These are phyloP conservation scores for Pyrenochaeta sp. DNA, from an alignment of 2,329 filamentous ascomycete species.

Conservation along the genomic window DNA sequence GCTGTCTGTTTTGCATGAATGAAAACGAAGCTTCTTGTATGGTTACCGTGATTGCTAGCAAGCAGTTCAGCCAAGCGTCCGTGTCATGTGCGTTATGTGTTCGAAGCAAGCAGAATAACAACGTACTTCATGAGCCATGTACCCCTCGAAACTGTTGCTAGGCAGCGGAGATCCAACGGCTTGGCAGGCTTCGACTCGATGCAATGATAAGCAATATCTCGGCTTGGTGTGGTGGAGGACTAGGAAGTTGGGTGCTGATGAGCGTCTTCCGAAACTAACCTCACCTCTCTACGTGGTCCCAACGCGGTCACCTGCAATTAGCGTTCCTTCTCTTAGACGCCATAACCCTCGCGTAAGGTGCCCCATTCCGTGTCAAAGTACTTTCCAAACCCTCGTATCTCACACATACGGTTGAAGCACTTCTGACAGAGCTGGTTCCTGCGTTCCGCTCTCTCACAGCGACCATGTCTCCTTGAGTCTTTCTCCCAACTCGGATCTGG, in stretches of 20 bases:
- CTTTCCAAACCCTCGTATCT: conserved; percentile 32
- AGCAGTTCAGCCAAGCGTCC: neutral
- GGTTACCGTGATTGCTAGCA: neutral
- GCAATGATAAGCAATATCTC: too few species aligned
- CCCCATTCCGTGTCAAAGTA: conserved; percentile 35
- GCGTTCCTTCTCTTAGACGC: conserved; percentile 3
- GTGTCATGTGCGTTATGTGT: neutral
- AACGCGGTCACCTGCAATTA: neutral
- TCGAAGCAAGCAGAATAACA: neutral
- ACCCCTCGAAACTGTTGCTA: too few species aligned
- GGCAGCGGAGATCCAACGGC: too few species aligned
- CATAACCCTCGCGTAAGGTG: conserved; percentile 17
- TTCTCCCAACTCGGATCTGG: conserved; percentile 34
- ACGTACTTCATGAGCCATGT: neutral
- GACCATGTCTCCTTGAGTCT: conserved; percentile 28
- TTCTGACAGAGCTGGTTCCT: conserved; percentile 32
- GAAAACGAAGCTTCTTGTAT: neutral
- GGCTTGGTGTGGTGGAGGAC: too few species aligned
- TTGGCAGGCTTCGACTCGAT: too few species aligned
- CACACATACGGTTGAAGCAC: conserved; percentile 35
- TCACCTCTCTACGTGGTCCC: too few species aligned
- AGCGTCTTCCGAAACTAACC: too few species aligned
- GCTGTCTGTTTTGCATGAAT: neutral
- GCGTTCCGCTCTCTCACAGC: conserved; percentile 24
- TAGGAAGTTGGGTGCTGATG: too few species aligned